Conservation (phyloP, 306 rosid species). For the Vicia sativa region DNA sequence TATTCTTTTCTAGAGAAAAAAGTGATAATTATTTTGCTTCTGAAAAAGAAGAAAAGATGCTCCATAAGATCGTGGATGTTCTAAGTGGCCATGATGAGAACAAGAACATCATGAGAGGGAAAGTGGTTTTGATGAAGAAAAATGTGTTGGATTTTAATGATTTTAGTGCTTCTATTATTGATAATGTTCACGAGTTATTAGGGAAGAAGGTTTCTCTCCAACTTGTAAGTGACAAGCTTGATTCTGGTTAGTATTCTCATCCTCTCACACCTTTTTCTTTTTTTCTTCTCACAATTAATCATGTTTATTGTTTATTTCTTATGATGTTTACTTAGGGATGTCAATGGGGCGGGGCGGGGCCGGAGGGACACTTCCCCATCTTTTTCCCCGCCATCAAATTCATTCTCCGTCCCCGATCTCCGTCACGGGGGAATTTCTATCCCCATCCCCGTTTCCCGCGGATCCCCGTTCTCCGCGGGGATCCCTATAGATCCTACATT, state of each 20-base stretch:
- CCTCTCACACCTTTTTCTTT: not conserved
- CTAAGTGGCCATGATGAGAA: not conserved
- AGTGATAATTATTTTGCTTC: not conserved
- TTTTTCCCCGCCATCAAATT: too few species aligned
- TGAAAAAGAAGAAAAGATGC: constrained; percentile 25
- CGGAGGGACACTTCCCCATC: too few species aligned
- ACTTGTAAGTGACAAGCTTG: constrained; percentile 59
- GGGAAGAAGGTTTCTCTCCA: constrained; percentile 61
- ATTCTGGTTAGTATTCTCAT: constrained; percentile 43
- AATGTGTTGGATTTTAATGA: constrained; percentile 74
- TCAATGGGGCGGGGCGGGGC: too few species aligned
- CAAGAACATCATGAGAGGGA: constrained; percentile 48
- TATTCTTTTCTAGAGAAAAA: not conserved
- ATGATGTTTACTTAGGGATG: too few species aligned
- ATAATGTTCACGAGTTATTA: constrained; percentile 61
- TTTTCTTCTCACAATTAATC: not conserved
- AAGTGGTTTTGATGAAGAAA: constrained; percentile 76
- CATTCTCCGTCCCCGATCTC: too few species aligned
- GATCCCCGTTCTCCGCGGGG: too few species aligned
- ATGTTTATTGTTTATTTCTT: too few species aligned
- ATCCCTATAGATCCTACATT: too few species aligned
- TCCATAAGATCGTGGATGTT: constrained; percentile 18
- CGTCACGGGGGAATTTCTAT: too few species aligned
- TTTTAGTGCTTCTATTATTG: constrained; percentile 53
- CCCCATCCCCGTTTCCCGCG: too few species aligned